These are phyloP conservation scores for Pichia inconspicua DNA, from an alignment of 1,139 yeast genomes.

Conservation along the genomic window DNA sequence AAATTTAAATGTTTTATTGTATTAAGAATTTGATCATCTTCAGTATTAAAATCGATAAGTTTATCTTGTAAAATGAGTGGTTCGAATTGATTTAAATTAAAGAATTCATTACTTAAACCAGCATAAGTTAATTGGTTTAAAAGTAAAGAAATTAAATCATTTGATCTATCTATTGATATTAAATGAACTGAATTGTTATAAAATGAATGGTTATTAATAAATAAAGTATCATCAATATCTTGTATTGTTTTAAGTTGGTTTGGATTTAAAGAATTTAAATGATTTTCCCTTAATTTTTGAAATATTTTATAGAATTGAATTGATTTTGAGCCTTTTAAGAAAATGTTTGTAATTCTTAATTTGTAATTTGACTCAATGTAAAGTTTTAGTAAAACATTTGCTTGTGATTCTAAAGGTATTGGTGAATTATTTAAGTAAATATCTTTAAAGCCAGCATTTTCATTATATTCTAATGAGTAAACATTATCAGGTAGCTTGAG, in stretches of 20 bases:
- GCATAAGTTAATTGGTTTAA: slow-evolving; percentile 73
- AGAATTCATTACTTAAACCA: slow-evolving; percentile 40
- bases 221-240: slow-evolving; percentile 29
- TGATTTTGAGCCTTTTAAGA: slow-evolving; percentile 42
- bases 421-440: slow-evolving; percentile 20
- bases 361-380: slow-evolving; percentile 30
- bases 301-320: slow-evolving; percentile 33
- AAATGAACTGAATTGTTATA: slow-evolving; percentile 43
- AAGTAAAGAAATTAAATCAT: slow-evolving; percentile 65
- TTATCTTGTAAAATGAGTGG: not conserved
- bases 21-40: slow-evolving; percentile 25
- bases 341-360: slow-evolving; percentile 32
- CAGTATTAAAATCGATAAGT: slow-evolving; percentile 11
- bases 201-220: slow-evolving; percentile 27
- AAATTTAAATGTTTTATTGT: slow-evolving; percentile 64
- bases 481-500: slow-evolving; percentile 21
- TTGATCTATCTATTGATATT: slow-evolving; percentile 68
- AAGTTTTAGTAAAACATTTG: slow-evolving; percentile 26
- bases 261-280: slow-evolving; percentile 25
- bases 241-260: slow-evolving; percentile 24
- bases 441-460: slow-evolving; percentile 20
- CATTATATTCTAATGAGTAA: slow-evolving; percentile 21
- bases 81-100: slow-evolving; percentile 24
- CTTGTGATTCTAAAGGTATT: slow-evolving; percentile 32
- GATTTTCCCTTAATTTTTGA: slow-evolving; percentile 23